Evolutionary conservation across 2,329 filamentous ascomycete genomes (phyloP), one percentile per base, ranked within the genome.

Genomic region (Pestalotiopsis sp.): DNA sequence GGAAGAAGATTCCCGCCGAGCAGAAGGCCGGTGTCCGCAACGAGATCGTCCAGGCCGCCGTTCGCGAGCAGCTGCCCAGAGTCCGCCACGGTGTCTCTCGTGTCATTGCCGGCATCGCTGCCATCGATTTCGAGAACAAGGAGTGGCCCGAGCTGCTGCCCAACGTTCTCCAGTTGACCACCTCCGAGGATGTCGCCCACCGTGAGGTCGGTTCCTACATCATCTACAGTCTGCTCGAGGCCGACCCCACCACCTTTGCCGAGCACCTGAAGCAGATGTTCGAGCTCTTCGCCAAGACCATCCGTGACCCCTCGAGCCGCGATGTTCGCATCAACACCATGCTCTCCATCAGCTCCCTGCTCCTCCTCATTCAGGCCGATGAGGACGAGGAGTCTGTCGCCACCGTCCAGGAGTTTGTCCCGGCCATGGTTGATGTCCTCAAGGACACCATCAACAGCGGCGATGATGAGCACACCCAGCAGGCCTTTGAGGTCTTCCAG

Each of bases 401-500:
- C 76, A 85, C 90, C 63, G 92, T 98, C 79, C 93, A 97, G 81
- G 86, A 88, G 72, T 89, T 96, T 68, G 87, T 98, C 70, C 95
- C 96, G 12, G 84, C 89, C 75, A 96, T 98, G 92, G 95, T 98
- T 69, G 89, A 90, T 72, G 93, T 98, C 12, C 87, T 98, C 73
- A 96, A 97, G 86, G 88, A 91, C 71, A 90, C 93, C 31, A 92
- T 98, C 69, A 89, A 94, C 75, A 87, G 88, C 68, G 88, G 89
- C 68, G 92, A 98, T 75, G 95, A 98, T 75, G 95, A 97, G 78
- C 92, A 92, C 79, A 91, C 93, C 74, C 93, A 95, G 85, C 91
- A 95, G 78, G 90, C 94, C 31, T 99, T 98, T 75, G 96, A 98
- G 79, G 94, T 97, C 73, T 97, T 98, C 88, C 96, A 98, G 85